A percentile compares a stretch with the other conserved stretches of the same genome.
Evolutionary conservation across 208 protist species (phyloP).

Genomic region (Naegleria fowleri): DNA sequence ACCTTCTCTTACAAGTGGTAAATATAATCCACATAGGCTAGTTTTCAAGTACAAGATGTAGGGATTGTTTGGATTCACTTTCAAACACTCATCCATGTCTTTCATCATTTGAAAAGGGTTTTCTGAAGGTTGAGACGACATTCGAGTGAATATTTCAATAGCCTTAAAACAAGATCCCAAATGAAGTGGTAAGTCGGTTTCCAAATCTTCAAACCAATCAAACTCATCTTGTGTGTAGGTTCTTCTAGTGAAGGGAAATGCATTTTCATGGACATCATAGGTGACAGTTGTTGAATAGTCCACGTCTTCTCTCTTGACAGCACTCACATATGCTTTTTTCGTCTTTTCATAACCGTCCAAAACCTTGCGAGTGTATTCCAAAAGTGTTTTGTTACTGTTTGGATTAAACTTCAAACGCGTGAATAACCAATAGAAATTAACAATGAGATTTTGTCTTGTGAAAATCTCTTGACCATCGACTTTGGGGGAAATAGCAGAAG

Average conservation of each 20-base stretch:
- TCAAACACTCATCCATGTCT: neutral
- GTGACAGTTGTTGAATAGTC: no score
- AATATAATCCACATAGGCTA: neutral
- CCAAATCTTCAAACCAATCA: no score
- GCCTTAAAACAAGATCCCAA: neutral
- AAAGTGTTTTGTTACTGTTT: no score
- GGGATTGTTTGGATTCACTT: neutral
- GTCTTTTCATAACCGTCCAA: neutral
- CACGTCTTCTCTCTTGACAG: no score
- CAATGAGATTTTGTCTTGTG: neutral
- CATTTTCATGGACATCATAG: neutral
- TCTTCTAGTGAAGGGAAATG: neutral
- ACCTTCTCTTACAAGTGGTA: no score
- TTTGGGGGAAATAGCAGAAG: neutral
- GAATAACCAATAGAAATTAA: neutral
- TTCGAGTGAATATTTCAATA: neutral
- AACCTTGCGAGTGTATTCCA: no score
- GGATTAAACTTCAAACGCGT: no score
- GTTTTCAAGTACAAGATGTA: neutral
- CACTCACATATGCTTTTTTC: no score
- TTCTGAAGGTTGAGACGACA: no score
- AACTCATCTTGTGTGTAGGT: no score
- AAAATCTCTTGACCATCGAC: neutral
- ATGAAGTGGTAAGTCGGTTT: no score
- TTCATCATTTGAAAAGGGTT: neutral